Percentiles rank a stretch among this genome's conserved stretches.
phyloP scores from a whole-genome alignment of 2,329 filamentous ascomycete genomes.

The Graphilbum fragrans region DNA sequence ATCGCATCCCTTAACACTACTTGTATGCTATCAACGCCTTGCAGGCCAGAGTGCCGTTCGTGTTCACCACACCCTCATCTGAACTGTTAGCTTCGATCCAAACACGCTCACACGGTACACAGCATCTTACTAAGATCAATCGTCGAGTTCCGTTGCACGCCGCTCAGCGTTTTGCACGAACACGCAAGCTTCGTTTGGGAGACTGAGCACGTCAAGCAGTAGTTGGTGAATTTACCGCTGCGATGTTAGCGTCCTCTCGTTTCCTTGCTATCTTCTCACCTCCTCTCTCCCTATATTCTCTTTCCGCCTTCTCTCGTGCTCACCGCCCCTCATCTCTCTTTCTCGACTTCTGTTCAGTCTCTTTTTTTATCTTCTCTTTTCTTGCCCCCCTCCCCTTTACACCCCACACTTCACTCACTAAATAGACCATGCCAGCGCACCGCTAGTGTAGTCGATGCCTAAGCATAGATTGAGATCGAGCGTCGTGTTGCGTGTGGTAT shows the following conservation, averaged over 20 bases:
- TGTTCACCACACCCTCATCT: not conserved
- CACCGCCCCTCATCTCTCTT: no score
- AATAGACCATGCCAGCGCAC: constrained; percentile 7
- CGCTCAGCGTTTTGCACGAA: constrained; percentile 4
- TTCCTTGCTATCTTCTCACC: no score
- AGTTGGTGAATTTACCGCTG: constrained; percentile 11
- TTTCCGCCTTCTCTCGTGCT: no score
- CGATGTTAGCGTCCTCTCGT: not conserved
- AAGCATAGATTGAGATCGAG: constrained; percentile 13
- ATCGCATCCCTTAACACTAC: no score
- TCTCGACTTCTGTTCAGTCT: no score
- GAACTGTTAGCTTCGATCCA: not conserved
- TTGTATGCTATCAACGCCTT: no score
- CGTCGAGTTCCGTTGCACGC: constrained; percentile 3
- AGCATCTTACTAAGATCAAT: constrained; percentile 11
- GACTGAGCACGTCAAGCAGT: constrained; percentile 8
- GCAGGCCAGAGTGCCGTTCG: not conserved
- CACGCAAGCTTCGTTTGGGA: constrained; percentile 5
- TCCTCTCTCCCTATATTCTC: no score
- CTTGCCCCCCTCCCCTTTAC: no score
- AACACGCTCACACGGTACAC: not conserved
- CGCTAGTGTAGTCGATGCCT: constrained; percentile 8
- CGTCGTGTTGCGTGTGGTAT: not conserved
- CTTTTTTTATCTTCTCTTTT: no score
- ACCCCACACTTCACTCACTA: no score